These are phyloP conservation scores for Ogataea pignaliae DNA, from an alignment of 805 yeast species.

Conservation along the genomic window DNA sequence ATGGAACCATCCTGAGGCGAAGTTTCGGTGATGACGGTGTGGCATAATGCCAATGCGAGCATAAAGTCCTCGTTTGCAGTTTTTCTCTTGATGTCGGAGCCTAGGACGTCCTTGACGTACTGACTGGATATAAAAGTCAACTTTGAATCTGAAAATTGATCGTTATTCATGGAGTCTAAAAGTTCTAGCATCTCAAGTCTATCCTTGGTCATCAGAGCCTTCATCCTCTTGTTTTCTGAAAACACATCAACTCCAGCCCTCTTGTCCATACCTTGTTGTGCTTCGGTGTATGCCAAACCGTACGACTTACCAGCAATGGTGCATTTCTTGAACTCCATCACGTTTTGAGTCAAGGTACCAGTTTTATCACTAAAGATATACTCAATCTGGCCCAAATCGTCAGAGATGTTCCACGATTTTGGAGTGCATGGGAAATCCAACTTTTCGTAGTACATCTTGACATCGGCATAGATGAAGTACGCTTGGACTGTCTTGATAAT, in stretches of 20 bases:
- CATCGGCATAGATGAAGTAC: slow-evolving; percentile 66
- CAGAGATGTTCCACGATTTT: slow-evolving; percentile 78
- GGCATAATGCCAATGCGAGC: slow-evolving; percentile 66
- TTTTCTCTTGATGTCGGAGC: slow-evolving; percentile 37
- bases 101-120: slow-evolving; percentile 47
- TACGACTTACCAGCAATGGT: slow-evolving; percentile 63
- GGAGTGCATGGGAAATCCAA: slow-evolving; percentile 77
- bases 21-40: slow-evolving; percentile 64
- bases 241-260: slow-evolving; percentile 60
- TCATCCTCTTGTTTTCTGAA: slow-evolving; percentile 40
- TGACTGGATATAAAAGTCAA: slow-evolving; percentile 62
- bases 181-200: slow-evolving; percentile 42
- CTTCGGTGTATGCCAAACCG: slow-evolving; percentile 76
- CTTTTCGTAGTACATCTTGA: slow-evolving; percentile 61
- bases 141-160: slow-evolving; percentile 45
- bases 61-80: slow-evolving; percentile 53
- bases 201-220: slow-evolving; percentile 38
- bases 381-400: slow-evolving; percentile 81
- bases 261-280: slow-evolving; percentile 66
- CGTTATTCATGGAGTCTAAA: slow-evolving; percentile 37
- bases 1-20: slow-evolving; percentile 35
- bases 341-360: slow-evolving; percentile 78
- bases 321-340: slow-evolving; percentile 79
- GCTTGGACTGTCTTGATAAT: slow-evolving; percentile 77
- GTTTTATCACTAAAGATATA: slow-evolving; percentile 81